A percentile compares a stretch with the other conserved stretches of the same genome.
Evolutionary conservation across 495 filamentous ascomycete species (phyloP).

Genomic region (Xylaria sp.): DNA sequence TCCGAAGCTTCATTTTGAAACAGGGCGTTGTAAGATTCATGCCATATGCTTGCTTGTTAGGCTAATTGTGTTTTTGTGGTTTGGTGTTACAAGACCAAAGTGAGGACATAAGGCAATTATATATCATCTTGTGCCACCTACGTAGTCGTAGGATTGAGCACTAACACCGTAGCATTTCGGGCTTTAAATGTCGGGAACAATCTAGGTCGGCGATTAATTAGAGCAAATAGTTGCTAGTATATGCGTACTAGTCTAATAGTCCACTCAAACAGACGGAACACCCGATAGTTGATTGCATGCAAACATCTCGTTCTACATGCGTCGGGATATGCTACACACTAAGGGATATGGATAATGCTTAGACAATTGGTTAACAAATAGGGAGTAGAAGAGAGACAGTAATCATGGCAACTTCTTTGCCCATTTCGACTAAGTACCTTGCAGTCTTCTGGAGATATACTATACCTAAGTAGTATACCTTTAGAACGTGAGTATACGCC

Average conservation of each 20-base stretch:
- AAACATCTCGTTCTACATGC: neutral
- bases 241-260: neutral
- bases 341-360: neutral
- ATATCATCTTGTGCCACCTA: neutral
- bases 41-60: slow-evolving; percentile 1
- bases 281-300: neutral
- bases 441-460: neutral
- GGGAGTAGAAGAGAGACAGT: neutral
- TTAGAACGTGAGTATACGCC: no score
- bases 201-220: neutral
- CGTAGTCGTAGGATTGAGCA: neutral
- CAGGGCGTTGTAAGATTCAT: neutral
- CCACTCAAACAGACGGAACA: neutral
- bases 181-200: neutral
- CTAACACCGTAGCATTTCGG: neutral
- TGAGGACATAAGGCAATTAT: neutral
- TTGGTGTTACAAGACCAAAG: neutral
- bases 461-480: no score
- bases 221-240: neutral
- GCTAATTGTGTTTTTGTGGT: neutral
- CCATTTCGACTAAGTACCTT: neutral
- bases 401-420: neutral
- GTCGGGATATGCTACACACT: neutral
- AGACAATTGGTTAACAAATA: neutral
- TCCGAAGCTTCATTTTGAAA: slow-evolving; percentile 2